Conservation (phyloP, 768 basidiomycete species). For the Tylopilus vinaceipallidus region DNA sequence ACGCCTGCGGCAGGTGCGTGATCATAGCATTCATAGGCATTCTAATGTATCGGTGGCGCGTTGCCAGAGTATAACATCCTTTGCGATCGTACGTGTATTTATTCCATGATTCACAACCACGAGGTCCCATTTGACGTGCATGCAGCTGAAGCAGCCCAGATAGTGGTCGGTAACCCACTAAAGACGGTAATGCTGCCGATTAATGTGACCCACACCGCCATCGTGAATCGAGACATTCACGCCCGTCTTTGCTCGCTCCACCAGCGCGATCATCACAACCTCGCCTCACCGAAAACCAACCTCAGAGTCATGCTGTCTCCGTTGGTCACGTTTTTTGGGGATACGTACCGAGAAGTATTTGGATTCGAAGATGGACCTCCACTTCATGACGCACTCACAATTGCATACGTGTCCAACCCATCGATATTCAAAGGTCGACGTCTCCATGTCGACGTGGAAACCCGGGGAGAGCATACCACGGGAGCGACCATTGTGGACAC, state of each 20-base stretch:
- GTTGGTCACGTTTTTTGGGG: conserved; percentile 70
- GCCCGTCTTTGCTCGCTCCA: conserved; percentile 49
- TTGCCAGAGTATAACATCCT: conserved; percentile 74
- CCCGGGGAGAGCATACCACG: conserved; percentile 57
- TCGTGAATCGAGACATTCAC: conserved; percentile 60
- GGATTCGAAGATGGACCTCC: conserved; percentile 87
- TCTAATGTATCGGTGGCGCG: neutral
- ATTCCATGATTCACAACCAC: neutral
- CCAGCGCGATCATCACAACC: conserved; percentile 19
- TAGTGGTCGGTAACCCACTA: conserved; percentile 70
- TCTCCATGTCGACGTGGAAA: conserved; percentile 83
- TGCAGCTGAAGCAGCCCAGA: conserved; percentile 77
- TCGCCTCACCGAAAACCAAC: conserved; percentile 34
- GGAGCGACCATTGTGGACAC: conserved; percentile 84
- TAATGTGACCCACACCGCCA: conserved; percentile 85
- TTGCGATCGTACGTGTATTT: conserved; percentile 68
- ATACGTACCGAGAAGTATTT: conserved; percentile 69
- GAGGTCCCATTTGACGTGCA: neutral
- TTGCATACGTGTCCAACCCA: conserved; percentile 73
- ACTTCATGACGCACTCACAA: conserved; percentile 80
- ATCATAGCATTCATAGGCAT: neutral
- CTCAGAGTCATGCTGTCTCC: conserved; percentile 76
- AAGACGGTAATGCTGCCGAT: conserved; percentile 78
- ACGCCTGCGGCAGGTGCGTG: conserved; percentile 66
- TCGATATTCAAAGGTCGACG: conserved; percentile 59